A percentile compares a stretch with the other conserved stretches of the same genome.
Evolutionary conservation across 2,329 filamentous ascomycete genomes (phyloP).

Genomic region (Clarireedia paspali): DNA sequence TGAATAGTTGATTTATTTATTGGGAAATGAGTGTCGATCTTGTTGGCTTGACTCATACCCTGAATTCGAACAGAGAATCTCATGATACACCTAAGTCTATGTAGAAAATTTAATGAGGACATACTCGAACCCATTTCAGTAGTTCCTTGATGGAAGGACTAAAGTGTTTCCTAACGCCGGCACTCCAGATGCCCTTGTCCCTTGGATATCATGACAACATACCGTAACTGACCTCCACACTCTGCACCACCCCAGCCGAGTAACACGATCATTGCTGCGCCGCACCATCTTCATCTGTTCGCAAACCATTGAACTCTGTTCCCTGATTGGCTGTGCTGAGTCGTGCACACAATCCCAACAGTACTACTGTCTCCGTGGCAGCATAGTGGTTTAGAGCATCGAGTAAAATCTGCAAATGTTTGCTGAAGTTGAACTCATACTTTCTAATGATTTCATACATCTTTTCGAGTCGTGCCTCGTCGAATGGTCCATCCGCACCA

Average conservation of each 20-base stretch:
- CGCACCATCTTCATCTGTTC: conserved; percentile 47
- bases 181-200: neutral
- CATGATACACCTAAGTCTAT: no score
- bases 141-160: neutral
- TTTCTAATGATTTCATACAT: conserved; percentile 81
- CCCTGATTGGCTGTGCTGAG: conserved; percentile 77
- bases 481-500: conserved; percentile 10
- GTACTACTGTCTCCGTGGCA: conserved; percentile 90
- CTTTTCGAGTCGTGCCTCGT: conserved; percentile 28
- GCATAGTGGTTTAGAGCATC: conserved; percentile 96
- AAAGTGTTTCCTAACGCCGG: conserved; percentile 1
- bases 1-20: no score
- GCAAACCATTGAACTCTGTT: conserved; percentile 53
- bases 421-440: conserved; percentile 88
- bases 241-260: neutral
- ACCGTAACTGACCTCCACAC: conserved; percentile 1
- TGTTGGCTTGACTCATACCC: no score
- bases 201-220: conserved; percentile 13
- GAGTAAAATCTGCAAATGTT: conserved; percentile 86
- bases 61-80: no score
- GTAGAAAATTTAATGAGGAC: no score
- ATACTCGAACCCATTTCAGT: no score
- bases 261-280: conserved; percentile 13
- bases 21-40: no score
- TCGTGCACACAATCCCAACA: conserved; percentile 78